Evolutionary conservation across 345 rosid genomes (phyloP), one percentile per base, ranked within the genome.

Genomic region (Populus euphratica): DNA sequence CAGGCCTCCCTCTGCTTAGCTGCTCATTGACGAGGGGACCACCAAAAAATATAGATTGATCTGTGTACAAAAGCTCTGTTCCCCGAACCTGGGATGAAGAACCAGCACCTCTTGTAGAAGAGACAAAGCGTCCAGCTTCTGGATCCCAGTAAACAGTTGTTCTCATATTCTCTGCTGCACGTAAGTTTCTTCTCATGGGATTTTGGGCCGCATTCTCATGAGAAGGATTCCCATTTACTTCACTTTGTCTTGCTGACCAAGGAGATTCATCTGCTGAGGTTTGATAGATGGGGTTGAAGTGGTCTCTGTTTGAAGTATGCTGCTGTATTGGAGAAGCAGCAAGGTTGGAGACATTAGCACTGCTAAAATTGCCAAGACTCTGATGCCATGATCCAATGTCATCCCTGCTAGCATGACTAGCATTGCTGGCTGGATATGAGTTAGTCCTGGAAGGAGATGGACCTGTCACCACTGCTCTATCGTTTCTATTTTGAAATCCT

Each of bases 61-160:
- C 90, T 0, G 89, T 74, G 83, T 87, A 81, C 43, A 84, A 73
- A 76, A 91, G 90, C 79, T 92, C 94, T 21, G 88, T 35, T 71
- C 92, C 85, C 0, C 87, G 85, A 56, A 67, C 79, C 85, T 83
- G 91, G 6, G 83, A 80, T 13, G 86, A 62, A 31, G 84, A 43
- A 8, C 76, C 76, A 5, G 70, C 85, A 49, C 67, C 84, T 62
- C 77, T 65, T 27, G 86, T 59, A 27, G 91, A 85, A 0, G 94
- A 88, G 36, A 91, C 90, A 17, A 91, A 94, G 72, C 94, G 89
- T 69, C 94, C 94, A 4, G 98, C 98, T 82, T 91, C 94, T 63
- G 84, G 95, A 85, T 94, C 95, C 98, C 98, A 93, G 73, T 88
- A 85, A 8, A 94, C 95, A 10, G 93, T 86, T 73, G 82, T 85